A percentile compares a stretch with the other conserved stretches of the same genome.
These are phyloP conservation scores for Aspergillus fumigatiaffinis DNA, from an alignment of 2,329 filamentous ascomycete species.

Conservation along the genomic window DNA sequence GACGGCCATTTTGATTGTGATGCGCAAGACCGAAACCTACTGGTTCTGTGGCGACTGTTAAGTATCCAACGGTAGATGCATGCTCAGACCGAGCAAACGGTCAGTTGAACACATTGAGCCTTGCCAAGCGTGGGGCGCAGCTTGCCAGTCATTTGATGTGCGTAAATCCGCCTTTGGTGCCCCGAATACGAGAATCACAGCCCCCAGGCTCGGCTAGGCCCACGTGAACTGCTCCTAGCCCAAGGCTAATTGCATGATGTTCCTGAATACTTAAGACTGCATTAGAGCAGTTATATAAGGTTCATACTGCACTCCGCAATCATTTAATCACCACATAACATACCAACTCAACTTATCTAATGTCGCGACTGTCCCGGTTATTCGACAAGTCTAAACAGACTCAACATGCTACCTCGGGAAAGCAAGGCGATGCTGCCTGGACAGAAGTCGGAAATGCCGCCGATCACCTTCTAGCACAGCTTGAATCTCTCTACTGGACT, in stretches of 20 bases:
- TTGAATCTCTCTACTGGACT: slow-evolving; percentile 35
- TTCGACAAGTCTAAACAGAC: neutral
- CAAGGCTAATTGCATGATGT: neutral
- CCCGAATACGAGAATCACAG: neutral
- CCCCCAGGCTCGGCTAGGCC: neutral
- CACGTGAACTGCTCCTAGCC: neutral
- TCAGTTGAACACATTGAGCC: too few species aligned
- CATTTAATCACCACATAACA: neutral
- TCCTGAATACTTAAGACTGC: too few species aligned
- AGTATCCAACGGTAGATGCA: neutral
- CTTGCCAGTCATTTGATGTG: neutral
- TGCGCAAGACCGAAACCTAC: neutral
- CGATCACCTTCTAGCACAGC: slow-evolving; percentile 16
- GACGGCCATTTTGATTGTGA: neutral
- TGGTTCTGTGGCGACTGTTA: neutral
- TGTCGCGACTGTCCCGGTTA: neutral
- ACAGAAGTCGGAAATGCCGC: neutral
- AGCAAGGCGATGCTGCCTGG: neutral
- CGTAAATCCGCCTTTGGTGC: too few species aligned
- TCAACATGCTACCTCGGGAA: neutral
- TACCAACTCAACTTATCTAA: neutral
- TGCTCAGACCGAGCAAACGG: too few species aligned
- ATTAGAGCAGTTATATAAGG: neutral
- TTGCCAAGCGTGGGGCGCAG: neutral
- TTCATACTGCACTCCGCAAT: neutral